Base-by-base conservation (phyloP, 257 asterid genomes). In the Paraleonurus japonicus region DNA sequence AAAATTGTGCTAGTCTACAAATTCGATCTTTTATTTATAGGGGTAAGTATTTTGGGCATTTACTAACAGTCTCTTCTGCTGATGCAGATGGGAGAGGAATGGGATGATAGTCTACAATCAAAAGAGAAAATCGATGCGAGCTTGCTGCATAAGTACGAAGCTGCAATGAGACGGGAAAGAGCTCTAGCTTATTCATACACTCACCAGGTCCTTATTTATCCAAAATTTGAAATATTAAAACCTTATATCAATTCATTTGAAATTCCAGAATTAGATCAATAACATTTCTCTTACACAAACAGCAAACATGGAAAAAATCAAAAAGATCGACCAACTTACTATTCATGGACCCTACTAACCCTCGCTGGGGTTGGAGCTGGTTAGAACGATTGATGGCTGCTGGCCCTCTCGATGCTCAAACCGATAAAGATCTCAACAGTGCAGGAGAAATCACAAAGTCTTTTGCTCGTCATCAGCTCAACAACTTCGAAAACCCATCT, bases 311-410 rank as follows among this genome's bases (percentile, higher is more conserved):
- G 98, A 92, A 88, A 83, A 87, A 87, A 74, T 85, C 96, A 10
- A 59, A 82, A 65, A 88, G 88, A 83, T 22, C 87, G 22, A 64
- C 83, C 53, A 92, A 86, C 81, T 76, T 88, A 64, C 74, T 86
- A 63, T 92, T 92, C 79, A 89, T 86, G 92, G 98, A 92, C 66
- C 98, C 90, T 2, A 86, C 94, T 4, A 92, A 89, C 79, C 98
- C 95, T 64, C 92, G 85, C 11, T 89, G 98, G 96, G 98, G 96
- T 2, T 92, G 98, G 98, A 92, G 98, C 86, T 89, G 98, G 96
- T 65, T 89, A 64, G 98, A 92, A 69, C 88, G 95, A 13, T 86
- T 86, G 90, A 83, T 84, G 84, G 92, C 92, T 22, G 81, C 85
- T 50, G 82, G 76, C 22, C 87, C 92, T 53, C 85, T 78, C 72